phyloP scores from a whole-genome alignment of 306 rosid genomes.

The Quercus mongolica region DNA sequence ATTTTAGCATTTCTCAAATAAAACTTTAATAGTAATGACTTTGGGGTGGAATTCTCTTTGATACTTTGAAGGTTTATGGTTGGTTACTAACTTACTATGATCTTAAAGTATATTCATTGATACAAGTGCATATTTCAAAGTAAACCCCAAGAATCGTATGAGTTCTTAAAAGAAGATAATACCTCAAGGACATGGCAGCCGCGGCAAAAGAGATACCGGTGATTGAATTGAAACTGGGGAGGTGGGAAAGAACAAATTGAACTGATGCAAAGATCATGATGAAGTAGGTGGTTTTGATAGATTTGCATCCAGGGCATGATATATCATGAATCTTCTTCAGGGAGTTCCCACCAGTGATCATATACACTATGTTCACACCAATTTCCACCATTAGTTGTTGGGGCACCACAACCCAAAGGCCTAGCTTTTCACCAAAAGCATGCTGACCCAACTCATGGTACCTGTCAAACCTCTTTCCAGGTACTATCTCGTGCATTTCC shows the following conservation, averaged over 20 bases:
- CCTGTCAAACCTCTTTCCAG: constrained; percentile 41
- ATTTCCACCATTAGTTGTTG: constrained; percentile 38
- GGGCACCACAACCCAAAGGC: constrained; percentile 41
- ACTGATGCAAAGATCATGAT: constrained; percentile 37
- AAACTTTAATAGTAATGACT: too few relatives aligned
- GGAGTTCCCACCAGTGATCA: constrained; percentile 43
- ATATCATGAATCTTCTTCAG: constrained; percentile 31
- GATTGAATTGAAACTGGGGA: constrained; percentile 45
- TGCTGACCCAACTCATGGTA: constrained; percentile 48
- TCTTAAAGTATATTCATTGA: too few relatives aligned
- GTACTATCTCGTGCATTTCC: constrained; percentile 39
- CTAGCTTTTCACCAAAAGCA: constrained; percentile 35
- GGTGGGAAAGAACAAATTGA: constrained; percentile 39
- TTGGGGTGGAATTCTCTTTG: neutral
- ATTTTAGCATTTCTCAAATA: too few relatives aligned
- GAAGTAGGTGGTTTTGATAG: constrained; percentile 41
- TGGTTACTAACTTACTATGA: too few relatives aligned
- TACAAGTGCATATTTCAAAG: too few relatives aligned
- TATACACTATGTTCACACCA: constrained; percentile 35
- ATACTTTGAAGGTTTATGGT: neutral
- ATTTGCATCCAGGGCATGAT: constrained; percentile 16
- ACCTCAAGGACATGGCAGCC: constrained; percentile 45
- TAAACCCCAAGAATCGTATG: too few relatives aligned
- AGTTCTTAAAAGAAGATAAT: neutral
- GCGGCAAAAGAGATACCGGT: constrained; percentile 37